Base-by-base conservation (phyloP, 495 filamentous ascomycete genomes). In the Chaetomium fimeti region DNA sequence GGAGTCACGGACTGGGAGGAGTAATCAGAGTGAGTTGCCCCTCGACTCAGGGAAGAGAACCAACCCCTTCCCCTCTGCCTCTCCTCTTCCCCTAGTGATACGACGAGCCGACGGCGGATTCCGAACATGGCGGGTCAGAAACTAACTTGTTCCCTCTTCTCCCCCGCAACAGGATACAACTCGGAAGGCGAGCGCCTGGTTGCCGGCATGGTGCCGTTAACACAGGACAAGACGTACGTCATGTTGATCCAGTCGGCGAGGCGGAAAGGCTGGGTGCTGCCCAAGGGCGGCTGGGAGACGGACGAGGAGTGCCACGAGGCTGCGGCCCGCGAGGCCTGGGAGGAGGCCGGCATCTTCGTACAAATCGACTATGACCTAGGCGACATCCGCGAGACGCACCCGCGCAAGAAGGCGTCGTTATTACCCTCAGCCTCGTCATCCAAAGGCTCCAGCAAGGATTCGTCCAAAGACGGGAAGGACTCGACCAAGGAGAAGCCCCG, bases 281-380 rank as follows among this genome's bases (percentile, higher is more conserved):
- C 94, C 60, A 98, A 98, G 75, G 94, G 94, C 69, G 94, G 94
- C 60, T 98, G 95, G 91, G 94, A 98, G 76, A 88, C 85, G 20
- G 94, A 98, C 78, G 94, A 98, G 78, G 83, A 81, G 64, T 84
- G 82, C 63, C 75, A 74, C 56, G 79, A 83, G 64, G 82, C 82
- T 47, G 83, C 82, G 40, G 78, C 79, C 60, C 81, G 94, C 63
- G 94, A 98, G 78, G 95, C 94, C 51, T 98, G 94, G 94, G 94
- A 98, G 78, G 94, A 98, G 78, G 94, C 91, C 57, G 94, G 94
- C 68, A 92, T 98, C 70, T 77, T 87, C 63, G 91, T 92, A 74
- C 88, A 83, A 36, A 86, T 97, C 71, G 85, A 85, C 62, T 85
- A 86, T 68, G 91, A 96, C 76, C 83, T 98, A 67, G 94, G 94